Conservation (phyloP, 1,139 yeast genomes). For the Geotrichum restrictum region DNA sequence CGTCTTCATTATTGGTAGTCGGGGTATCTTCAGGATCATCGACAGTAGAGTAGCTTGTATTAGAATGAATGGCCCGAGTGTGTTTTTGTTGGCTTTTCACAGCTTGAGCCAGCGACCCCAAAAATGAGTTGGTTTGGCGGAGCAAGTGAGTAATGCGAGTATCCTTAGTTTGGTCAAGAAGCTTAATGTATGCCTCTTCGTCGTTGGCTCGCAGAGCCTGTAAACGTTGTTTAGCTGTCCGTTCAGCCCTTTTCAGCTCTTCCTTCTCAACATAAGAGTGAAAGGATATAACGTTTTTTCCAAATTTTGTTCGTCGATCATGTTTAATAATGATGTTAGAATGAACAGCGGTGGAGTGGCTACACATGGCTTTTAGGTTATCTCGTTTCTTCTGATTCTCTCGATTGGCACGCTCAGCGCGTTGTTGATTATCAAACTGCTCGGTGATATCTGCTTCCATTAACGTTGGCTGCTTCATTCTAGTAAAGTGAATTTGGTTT, state of each 20-base stretch:
- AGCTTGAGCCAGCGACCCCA: slow-evolving; percentile 86
- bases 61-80: slow-evolving; percentile 23
- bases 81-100: slow-evolving; percentile 77
- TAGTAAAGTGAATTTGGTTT: slow-evolving; percentile 40
- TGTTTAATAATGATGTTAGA: slow-evolving; percentile 10
- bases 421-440: slow-evolving; percentile 56
- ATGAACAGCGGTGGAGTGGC: slow-evolving; percentile 14
- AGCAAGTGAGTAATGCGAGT: slow-evolving; percentile 94
- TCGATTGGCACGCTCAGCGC: slow-evolving; percentile 40
- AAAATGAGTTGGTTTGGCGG: slow-evolving; percentile 83
- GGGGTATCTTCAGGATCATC: slow-evolving; percentile 37
- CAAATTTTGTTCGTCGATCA: slow-evolving; percentile 28
- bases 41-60: slow-evolving; percentile 28
- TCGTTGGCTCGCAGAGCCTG: slow-evolving; percentile 95
- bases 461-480: slow-evolving; percentile 62
- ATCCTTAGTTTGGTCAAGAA: slow-evolving; percentile 94
- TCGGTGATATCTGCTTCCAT: slow-evolving; percentile 60
- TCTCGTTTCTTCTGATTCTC: slow-evolving; percentile 21
- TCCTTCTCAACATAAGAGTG: slow-evolving; percentile 81
- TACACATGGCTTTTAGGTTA: slow-evolving; percentile 13
- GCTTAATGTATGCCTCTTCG: slow-evolving; percentile 93
- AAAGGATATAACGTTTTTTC: slow-evolving; percentile 49
- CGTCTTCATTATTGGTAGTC: slow-evolving; percentile 46
- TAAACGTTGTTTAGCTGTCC: slow-evolving; percentile 93
- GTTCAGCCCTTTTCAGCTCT: slow-evolving; percentile 80